These are phyloP conservation scores for Paraglomus brasilianum DNA, from an alignment of 192 early-diverging fungal species.

Conservation along the genomic window DNA sequence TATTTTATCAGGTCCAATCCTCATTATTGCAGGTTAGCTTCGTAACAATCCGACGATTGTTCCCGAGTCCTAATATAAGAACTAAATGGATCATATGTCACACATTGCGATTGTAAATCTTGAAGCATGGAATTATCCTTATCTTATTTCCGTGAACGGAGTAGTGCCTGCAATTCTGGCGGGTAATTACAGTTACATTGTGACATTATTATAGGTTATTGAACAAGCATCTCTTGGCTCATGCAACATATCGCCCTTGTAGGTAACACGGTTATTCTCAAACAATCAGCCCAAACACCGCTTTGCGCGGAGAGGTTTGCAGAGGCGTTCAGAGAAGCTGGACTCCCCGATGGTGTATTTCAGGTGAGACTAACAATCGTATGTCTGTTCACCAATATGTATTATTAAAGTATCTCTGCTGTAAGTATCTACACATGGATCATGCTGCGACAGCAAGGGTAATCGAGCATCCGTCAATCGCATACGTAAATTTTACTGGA, in stretches of 20 bases:
- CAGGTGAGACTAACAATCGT: conserved; percentile 38
- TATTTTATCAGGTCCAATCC: conserved; percentile 19
- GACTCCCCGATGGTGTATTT: conserved; percentile 66
- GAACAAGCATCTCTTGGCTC: background rate
- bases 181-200: conserved; percentile 35
- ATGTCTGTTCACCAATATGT: background rate
- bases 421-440: conserved; percentile 45
- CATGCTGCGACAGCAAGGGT: conserved; percentile 52
- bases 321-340: conserved; percentile 62
- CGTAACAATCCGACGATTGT: too few relatives aligned
- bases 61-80: too few relatives aligned
- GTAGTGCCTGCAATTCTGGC: conserved; percentile 77
- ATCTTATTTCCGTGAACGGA: conserved; percentile 73
- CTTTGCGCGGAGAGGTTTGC: conserved; percentile 70
- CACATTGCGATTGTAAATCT: background rate
- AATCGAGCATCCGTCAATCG: conserved; percentile 56
- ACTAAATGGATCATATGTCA: too few relatives aligned
- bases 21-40: conserved; percentile 35
- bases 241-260: background rate
- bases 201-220: background rate
- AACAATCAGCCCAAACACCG: conserved; percentile 81
- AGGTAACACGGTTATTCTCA: conserved; percentile 68
- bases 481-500: conserved; percentile 77
- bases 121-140: conserved; percentile 83
- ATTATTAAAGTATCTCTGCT: conserved; percentile 33